Conservation (phyloP, 495 filamentous ascomycete genomes). For the Podospora didyma region DNA sequence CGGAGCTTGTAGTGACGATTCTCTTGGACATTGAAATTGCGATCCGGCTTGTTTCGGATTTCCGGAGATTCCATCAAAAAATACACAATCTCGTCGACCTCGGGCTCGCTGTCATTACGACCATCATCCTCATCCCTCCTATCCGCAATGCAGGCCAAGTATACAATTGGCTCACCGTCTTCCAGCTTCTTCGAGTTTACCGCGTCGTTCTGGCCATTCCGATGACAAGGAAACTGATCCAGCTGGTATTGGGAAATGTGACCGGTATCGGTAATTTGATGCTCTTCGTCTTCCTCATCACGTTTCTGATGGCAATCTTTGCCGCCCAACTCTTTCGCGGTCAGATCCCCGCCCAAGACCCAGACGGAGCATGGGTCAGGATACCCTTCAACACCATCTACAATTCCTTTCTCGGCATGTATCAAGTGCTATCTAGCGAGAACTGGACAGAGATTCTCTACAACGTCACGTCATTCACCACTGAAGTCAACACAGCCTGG, state of each 20-base stretch:
- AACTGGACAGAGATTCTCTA: conserved; percentile 92
- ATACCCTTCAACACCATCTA: conserved; percentile 87
- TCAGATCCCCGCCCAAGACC: conserved; percentile 61
- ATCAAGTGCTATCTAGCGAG: conserved; percentile 95
- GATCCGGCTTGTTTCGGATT: conserved; percentile 71
- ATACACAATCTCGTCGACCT: conserved; percentile 77
- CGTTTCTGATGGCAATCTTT: conserved; percentile 89
- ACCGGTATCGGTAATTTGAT: conserved; percentile 91
- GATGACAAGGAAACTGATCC: conserved; percentile 79
- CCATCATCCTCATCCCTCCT: conserved; percentile 78
- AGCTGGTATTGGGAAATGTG: conserved; percentile 86
- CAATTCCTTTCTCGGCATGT: conserved; percentile 97
- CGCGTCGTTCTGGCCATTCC: conserved; percentile 86
- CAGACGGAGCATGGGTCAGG: conserved; percentile 50
- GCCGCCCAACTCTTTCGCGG: conserved; percentile 91
- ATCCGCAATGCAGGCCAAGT: conserved; percentile 71
- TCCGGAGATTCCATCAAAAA: conserved; percentile 70
- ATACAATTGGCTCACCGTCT: conserved; percentile 88
- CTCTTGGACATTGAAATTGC: conserved; percentile 80
- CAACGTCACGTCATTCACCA: conserved; percentile 67
- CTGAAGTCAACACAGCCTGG: conserved; percentile 68
- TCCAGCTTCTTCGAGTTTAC: conserved; percentile 91
- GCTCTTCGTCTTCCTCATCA: conserved; percentile 92
- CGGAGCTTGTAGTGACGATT: conserved; percentile 74
- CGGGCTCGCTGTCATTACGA: conserved; percentile 70